phyloP scores from a whole-genome alignment of 1,284 basidiomycete genomes.

The Taiwanofungus camphoratus region DNA sequence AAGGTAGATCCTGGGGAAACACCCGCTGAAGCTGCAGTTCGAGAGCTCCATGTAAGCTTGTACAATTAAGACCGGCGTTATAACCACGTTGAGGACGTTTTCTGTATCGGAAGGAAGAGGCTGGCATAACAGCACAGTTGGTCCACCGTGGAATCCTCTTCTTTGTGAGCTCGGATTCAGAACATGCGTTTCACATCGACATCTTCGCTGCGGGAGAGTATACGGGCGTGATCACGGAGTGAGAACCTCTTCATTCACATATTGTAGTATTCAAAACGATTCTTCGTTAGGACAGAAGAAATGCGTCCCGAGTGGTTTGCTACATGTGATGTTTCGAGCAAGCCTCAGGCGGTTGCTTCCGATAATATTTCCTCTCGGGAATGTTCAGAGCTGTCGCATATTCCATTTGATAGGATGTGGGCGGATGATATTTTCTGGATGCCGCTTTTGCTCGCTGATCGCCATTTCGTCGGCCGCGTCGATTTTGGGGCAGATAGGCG shows the following conservation, averaged over 20 bases:
- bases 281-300: slow-evolving; percentile 49
- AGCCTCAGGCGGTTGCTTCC: neutral
- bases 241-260: slow-evolving; percentile 17
- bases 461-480: slow-evolving; percentile 48
- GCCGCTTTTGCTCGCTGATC: slow-evolving; percentile 44
- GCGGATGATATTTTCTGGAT: slow-evolving; percentile 59
- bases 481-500: slow-evolving; percentile 39
- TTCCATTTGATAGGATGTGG: slow-evolving; percentile 62
- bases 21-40: slow-evolving; percentile 49
- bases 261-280: neutral
- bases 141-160: slow-evolving; percentile 54
- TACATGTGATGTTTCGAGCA: slow-evolving; percentile 18
- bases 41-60: slow-evolving; percentile 53
- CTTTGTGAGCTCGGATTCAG: slow-evolving; percentile 46
- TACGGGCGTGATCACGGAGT: slow-evolving; percentile 56
- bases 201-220: slow-evolving; percentile 55
- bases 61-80: neutral
- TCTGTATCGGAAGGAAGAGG: slow-evolving; percentile 57
- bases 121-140: slow-evolving; percentile 59
- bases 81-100: neutral
- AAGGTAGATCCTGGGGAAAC: slow-evolving; percentile 65
- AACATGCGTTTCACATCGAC: slow-evolving; percentile 62
- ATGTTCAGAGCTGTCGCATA: slow-evolving; percentile 21
- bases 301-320: slow-evolving; percentile 68
- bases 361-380: neutral